Conservation (phyloP, 1,284 basidiomycete species). For the Schizopora paradoxa region DNA sequence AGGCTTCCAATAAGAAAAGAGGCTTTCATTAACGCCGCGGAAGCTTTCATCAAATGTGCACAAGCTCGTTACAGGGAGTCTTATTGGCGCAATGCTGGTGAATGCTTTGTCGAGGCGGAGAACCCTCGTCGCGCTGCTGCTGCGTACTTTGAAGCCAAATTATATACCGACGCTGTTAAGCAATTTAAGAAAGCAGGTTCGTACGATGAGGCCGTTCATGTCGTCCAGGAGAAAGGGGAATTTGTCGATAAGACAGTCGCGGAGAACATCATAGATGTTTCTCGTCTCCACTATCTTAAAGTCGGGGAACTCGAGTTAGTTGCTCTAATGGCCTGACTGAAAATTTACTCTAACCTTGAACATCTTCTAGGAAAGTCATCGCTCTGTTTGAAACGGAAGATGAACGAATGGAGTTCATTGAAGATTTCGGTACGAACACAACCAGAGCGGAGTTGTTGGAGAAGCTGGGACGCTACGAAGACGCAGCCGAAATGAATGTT, state of each 20-base stretch:
- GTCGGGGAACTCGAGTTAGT: slow-evolving; percentile 41
- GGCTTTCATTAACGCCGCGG: slow-evolving; percentile 43
- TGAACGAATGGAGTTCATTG: slow-evolving; percentile 52
- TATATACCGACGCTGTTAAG: slow-evolving; percentile 41
- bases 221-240: slow-evolving; percentile 33
- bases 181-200: slow-evolving; percentile 43
- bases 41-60: slow-evolving; percentile 43
- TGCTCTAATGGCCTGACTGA: neutral
- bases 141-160: slow-evolving; percentile 38
- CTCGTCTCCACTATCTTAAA: slow-evolving; percentile 48
- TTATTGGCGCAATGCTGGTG: slow-evolving; percentile 47
- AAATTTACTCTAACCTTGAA: neutral
- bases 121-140: slow-evolving; percentile 41
- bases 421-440: slow-evolving; percentile 48
- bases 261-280: slow-evolving; percentile 40
- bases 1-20: slow-evolving; percentile 25
- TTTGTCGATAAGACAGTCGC: slow-evolving; percentile 32
- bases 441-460: slow-evolving; percentile 48
- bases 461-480: slow-evolving; percentile 35
- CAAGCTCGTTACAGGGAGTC: slow-evolving; percentile 26
- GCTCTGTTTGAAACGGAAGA: slow-evolving; percentile 47
- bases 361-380: slow-evolving; percentile 37
- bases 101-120: slow-evolving; percentile 43
- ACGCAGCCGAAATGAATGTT: slow-evolving; percentile 55
- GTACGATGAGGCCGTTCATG: slow-evolving; percentile 50